Base-by-base conservation (phyloP, 257 asterid species). In the Capsicum chinense region DNA sequence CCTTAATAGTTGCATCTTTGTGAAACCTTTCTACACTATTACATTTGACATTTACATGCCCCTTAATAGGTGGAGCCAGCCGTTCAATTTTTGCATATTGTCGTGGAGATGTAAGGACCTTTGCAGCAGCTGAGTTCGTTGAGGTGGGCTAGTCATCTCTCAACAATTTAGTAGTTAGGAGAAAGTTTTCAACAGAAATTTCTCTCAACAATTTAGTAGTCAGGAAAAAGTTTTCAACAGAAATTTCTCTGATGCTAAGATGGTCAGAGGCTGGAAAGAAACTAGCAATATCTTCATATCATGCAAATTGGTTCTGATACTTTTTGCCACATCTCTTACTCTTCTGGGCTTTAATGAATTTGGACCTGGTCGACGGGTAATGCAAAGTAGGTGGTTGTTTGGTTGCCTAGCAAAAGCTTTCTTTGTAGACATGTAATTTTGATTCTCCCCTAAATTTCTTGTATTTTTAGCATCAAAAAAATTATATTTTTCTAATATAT, bases 41-140 rank as follows among this genome's bases (percentile, higher is more conserved):
- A 70, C 56, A 71, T 15, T 11, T 44, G 16, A 71, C 79, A 71
- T 71, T 71, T 71, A 44, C 58, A 47, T 71, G 58, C n/a, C 4
- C 66, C 66, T 59, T n/a, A 59, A n/a, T n/a, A 59, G 33, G 33
- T 59, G 33, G 67, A 66, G 73, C 48, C 16, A 54, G 82, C 21
- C 5, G 5, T 78, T 26, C 64, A 33, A 4, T 26, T 54, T 54
- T 33, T 56, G 82, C 44, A 9, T 16, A 57, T 33, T 56, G 44
- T 54, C 3, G 15, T 78, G 82, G 63, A 9, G 10, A 42, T 70
- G 9, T 70, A 42, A 42, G 26, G 79, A 70, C 58, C 26, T 21
- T 78, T 78, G 19, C 33, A 73, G 80, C 58, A 54, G 60, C 82
- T 78, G 82, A 74, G 81, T 52, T 74, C 17, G 81, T 14, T 52